These are phyloP conservation scores for Leccinum insolens DNA, from an alignment of 1,284 basidiomycete genomes.

Conservation along the genomic window DNA sequence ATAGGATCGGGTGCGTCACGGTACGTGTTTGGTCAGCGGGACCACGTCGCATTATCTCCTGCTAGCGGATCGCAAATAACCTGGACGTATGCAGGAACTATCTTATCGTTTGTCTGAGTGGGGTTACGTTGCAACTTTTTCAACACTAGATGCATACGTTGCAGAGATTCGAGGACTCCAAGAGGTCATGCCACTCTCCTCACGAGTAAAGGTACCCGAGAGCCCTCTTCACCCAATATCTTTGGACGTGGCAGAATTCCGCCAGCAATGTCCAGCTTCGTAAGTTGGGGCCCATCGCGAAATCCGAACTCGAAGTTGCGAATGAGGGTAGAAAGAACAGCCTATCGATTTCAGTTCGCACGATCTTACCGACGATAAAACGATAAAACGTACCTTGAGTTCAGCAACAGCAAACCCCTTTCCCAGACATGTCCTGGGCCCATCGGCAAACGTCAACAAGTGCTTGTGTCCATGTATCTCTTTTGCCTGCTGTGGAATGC, in stretches of 20 bases:
- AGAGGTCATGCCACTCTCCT: conserved; percentile 7
- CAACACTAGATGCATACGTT: not conserved
- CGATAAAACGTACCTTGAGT: conserved; percentile 19
- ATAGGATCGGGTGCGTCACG: too few relatives aligned
- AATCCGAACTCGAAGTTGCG: conserved; percentile 48
- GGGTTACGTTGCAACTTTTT: not conserved
- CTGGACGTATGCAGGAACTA: too few relatives aligned
- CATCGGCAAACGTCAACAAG: conserved; percentile 52
- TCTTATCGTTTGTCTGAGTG: not conserved
- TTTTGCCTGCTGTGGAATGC: conserved; percentile 27
- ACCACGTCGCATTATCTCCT: too few relatives aligned
- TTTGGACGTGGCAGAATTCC: conserved; percentile 47
- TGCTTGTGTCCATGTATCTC: conserved; percentile 44
- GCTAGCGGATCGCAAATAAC: too few relatives aligned
- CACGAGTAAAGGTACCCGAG: conserved; percentile 44
- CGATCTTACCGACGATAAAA: not conserved
- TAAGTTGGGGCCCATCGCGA: conserved; percentile 38
- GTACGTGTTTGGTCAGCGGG: too few relatives aligned
- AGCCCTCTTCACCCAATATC: conserved; percentile 44
- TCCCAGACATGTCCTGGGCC: conserved; percentile 49
- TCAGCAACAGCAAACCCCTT: conserved; percentile 47
- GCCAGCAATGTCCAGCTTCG: conserved; percentile 38
- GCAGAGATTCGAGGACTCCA: not conserved
- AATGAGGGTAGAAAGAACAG: conserved; percentile 47
- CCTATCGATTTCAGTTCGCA: conserved; percentile 30